These are phyloP conservation scores for Primulina huaijiensis DNA, from an alignment of 257 asterid genomes.

Conservation along the genomic window DNA sequence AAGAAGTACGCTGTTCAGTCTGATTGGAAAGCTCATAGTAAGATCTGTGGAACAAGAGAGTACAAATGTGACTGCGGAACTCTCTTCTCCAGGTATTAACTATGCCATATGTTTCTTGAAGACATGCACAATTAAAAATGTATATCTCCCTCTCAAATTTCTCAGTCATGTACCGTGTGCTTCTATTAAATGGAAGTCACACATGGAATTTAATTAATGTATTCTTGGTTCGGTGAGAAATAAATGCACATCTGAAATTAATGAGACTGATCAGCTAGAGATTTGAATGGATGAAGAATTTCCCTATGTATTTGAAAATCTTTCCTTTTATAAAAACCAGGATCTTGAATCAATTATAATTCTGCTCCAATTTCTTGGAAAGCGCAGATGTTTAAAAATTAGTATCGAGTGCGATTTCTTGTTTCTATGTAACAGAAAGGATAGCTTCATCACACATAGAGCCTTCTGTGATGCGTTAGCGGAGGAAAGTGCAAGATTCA, in stretches of 20 bases:
- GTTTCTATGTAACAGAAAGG: conserved; percentile 54
- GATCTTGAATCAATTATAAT: background rate
- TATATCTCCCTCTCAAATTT: background rate
- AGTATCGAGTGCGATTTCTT: conserved; percentile 1
- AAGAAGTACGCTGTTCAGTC: conserved; percentile 93
- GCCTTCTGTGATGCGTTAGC: conserved; percentile 92
- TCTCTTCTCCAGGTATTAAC: conserved; percentile 79
- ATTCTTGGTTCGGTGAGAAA: conserved; percentile 20
- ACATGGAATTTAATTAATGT: background rate
- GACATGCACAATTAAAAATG: background rate
- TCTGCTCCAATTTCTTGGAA: background rate
- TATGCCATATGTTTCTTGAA: background rate
- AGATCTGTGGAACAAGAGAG: conserved; percentile 94
- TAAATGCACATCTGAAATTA: conserved; percentile 31
- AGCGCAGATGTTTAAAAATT: background rate
- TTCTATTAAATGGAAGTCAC: background rate
- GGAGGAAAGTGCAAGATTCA: conserved; percentile 72
- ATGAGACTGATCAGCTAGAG: conserved; percentile 14
- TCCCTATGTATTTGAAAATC: background rate
- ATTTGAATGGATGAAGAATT: background rate
- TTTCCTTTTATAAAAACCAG: background rate
- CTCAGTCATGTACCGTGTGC: conserved; percentile 1
- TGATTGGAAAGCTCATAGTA: conserved; percentile 93
- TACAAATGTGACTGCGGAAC: conserved; percentile 95
- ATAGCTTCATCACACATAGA: conserved; percentile 86